A percentile compares a stretch with the other conserved stretches of the same genome.
phyloP scores from a whole-genome alignment of 352 stramenopile species.

The Globisporangium rhizosaccharum region DNA sequence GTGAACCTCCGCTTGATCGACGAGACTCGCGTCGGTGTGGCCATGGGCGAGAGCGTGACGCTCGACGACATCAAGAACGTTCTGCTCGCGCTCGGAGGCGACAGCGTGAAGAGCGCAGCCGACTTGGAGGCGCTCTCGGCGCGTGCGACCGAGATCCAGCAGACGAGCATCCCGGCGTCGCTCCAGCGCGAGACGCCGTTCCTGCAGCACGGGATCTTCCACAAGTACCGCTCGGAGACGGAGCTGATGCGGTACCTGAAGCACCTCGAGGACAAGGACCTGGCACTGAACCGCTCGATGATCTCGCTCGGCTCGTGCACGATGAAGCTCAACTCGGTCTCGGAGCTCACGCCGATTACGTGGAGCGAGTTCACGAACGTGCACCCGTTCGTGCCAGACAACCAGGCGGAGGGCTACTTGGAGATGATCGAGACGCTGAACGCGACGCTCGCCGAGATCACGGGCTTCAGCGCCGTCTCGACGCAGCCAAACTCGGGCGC shows the following conservation, averaged over 20 bases:
- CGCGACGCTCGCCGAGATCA: constrained; percentile 96
- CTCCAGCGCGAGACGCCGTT: constrained; percentile 73
- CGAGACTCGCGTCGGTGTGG: constrained; percentile 87
- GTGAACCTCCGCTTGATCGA: constrained; percentile 88
- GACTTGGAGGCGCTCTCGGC: constrained; percentile 52
- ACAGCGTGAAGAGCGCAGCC: constrained; percentile 23
- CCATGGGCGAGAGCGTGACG: constrained; percentile 96
- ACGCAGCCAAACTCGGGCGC: constrained; percentile 98
- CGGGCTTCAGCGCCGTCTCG: constrained; percentile 96
- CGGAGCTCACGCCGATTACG: constrained; percentile 96
- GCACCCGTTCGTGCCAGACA: constrained; percentile 95
- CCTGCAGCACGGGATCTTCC: constrained; percentile 96
- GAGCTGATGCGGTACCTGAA: constrained; percentile 97
- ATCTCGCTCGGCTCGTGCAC: constrained; percentile 99
- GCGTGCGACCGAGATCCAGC: constrained; percentile 45
- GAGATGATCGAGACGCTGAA: constrained; percentile 97
- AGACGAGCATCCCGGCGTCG: constrained; percentile 49
- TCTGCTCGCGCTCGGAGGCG: constrained; percentile 70
- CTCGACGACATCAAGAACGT: constrained; percentile 88
- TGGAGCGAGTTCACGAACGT: constrained; percentile 97
- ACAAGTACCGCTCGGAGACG: constrained; percentile 96
- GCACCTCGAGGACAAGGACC: constrained; percentile 96
- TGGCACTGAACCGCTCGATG: constrained; percentile 99
- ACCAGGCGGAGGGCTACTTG: constrained; percentile 95
- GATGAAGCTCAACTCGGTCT: constrained; percentile 99